Percentiles rank a stretch among this genome's conserved stretches.
Evolutionary conservation across 1,284 basidiomycete genomes (phyloP).

Genomic region (Moniliophthora roreri): DNA sequence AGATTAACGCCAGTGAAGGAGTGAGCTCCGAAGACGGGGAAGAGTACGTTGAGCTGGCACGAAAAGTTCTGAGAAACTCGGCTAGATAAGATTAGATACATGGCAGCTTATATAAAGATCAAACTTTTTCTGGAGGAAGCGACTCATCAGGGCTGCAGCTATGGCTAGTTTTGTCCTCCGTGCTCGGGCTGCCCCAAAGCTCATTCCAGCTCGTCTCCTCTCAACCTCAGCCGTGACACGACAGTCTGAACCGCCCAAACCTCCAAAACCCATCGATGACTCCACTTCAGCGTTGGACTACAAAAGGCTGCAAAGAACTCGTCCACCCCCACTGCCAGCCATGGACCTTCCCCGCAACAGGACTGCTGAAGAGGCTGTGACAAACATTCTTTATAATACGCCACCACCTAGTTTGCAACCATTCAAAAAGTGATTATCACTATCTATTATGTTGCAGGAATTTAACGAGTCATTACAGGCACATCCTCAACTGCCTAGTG

Average conservation of each 20-base stretch:
- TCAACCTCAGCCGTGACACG: conserved; percentile 34
- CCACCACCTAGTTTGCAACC: conserved; percentile 91
- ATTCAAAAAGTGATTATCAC: conserved; percentile 79
- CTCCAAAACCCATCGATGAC: conserved; percentile 79
- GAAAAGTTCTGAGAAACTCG: conserved; percentile 48
- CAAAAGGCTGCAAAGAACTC: conserved; percentile 72
- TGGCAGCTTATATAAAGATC: background rate
- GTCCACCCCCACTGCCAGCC: conserved; percentile 76
- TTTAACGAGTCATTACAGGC: conserved; percentile 47
- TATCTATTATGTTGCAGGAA: conserved; percentile 3
- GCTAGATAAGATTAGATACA: conserved; percentile 2
- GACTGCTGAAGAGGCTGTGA: conserved; percentile 91
- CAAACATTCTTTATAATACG: conserved; percentile 95
- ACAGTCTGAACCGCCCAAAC: conserved; percentile 51
- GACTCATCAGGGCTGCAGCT: background rate
- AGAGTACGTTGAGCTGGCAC: conserved; percentile 66
- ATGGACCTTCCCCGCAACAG: conserved; percentile 74
- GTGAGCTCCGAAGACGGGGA: conserved; percentile 39
- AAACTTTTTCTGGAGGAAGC: background rate
- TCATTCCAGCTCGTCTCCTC: conserved; percentile 30
- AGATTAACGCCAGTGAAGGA: conserved; percentile 54
- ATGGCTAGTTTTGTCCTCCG: conserved; percentile 17
- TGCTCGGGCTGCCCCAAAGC: conserved; percentile 5
- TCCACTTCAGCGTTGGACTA: conserved; percentile 95
- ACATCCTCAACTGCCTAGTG: conserved; percentile 97